These are phyloP conservation scores for Nigrospora sphaerica DNA, from an alignment of 2,329 filamentous ascomycete species.

Conservation along the genomic window DNA sequence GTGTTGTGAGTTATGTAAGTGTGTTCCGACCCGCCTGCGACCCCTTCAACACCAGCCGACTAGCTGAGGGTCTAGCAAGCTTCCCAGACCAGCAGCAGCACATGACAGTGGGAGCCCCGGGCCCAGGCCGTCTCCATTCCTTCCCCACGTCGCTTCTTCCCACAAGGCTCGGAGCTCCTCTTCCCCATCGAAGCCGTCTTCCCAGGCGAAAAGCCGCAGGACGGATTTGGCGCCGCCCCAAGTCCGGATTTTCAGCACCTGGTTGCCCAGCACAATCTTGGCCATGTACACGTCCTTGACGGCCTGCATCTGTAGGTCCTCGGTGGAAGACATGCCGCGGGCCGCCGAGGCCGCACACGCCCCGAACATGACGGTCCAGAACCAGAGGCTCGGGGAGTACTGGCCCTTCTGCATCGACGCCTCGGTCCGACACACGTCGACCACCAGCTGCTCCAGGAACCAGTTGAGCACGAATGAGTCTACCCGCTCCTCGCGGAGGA, in stretches of 20 bases:
- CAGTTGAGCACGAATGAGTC: slow-evolving; percentile 36
- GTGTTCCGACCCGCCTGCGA: no score
- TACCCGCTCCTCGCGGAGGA: slow-evolving; percentile 31
- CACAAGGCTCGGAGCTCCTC: slow-evolving; percentile 30
- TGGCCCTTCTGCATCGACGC: slow-evolving; percentile 29
- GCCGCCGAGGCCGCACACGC: slow-evolving; percentile 32
- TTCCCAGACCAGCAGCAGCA: slow-evolving; percentile 28
- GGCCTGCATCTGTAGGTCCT: slow-evolving; percentile 28
- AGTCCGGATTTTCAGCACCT: slow-evolving; percentile 26
- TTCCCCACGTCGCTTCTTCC: slow-evolving; percentile 29
- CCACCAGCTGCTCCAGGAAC: slow-evolving; percentile 37
- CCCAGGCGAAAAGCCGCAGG: slow-evolving; percentile 30
- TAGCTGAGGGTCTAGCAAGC: not conserved
- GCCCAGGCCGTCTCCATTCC: slow-evolving; percentile 4
- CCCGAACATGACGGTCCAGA: slow-evolving; percentile 39
- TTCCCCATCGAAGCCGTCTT: slow-evolving; percentile 32
- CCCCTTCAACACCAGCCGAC: not conserved
- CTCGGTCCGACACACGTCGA: slow-evolving; percentile 34
- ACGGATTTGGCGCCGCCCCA: slow-evolving; percentile 30
- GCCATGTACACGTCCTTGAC: slow-evolving; percentile 30
- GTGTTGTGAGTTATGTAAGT: no score
- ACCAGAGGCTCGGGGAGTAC: slow-evolving; percentile 35
- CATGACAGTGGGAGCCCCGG: slow-evolving; percentile 30
- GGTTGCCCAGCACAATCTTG: slow-evolving; percentile 32
- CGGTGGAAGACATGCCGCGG: slow-evolving; percentile 24